These are phyloP conservation scores for Fomitopsis pulvina DNA, from an alignment of 768 basidiomycete genomes.

Conservation along the genomic window DNA sequence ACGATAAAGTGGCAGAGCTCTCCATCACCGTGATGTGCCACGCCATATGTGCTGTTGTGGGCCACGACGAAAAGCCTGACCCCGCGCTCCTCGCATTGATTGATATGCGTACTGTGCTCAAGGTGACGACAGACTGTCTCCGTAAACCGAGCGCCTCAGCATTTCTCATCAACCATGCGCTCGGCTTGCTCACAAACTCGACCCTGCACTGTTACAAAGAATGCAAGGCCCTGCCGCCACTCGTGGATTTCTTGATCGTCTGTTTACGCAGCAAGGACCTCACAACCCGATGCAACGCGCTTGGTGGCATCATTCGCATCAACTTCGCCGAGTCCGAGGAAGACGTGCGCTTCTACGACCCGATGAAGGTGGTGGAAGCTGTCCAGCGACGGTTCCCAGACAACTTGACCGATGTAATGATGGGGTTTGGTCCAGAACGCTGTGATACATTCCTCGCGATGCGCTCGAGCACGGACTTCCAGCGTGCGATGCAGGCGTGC, in stretches of 20 bases:
- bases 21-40: constrained; percentile 45
- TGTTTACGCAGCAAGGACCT: constrained; percentile 49
- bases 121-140: constrained; percentile 34
- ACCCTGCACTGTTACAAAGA: constrained; percentile 39
- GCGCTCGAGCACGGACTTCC: constrained; percentile 33
- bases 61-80: constrained; percentile 18
- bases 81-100: constrained; percentile 32
- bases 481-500: constrained; percentile 44
- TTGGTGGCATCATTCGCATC: constrained; percentile 48
- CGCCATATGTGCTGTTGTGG: constrained; percentile 33
- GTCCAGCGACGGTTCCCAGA: constrained; percentile 34
- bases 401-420: constrained; percentile 39
- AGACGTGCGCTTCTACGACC: constrained; percentile 41
- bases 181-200: constrained; percentile 37
- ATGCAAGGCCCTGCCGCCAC: constrained; percentile 35
- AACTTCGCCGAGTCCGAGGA: constrained; percentile 34
- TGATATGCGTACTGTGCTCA: constrained; percentile 31
- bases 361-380: constrained; percentile 34
- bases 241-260: constrained; percentile 46
- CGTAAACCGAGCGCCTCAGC: constrained; percentile 34
- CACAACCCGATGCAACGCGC: constrained; percentile 39
- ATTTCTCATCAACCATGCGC: constrained; percentile 42
- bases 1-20: constrained; percentile 40
- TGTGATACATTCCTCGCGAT: constrained; percentile 44
- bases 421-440: constrained; percentile 39